Evolutionary conservation across 345 rosid species (phyloP), one percentile per base, ranked within the genome.

Genomic region (Pistacia integerrima): DNA sequence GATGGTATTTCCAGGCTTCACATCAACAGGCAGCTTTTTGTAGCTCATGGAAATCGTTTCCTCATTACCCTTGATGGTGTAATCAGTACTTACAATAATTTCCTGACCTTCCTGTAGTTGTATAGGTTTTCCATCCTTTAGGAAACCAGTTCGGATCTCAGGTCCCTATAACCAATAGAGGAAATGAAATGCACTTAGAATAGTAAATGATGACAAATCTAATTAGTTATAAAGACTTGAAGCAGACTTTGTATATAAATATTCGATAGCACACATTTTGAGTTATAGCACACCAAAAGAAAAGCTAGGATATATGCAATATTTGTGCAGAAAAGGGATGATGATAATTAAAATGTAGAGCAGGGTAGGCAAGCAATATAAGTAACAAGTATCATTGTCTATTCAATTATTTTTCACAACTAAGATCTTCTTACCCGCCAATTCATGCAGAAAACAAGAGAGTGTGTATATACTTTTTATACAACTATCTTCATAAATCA

Each of bases 11-110:
- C 97, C 92, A 4, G 97, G 94, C 82, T 87, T 86, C 71, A 92
- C 84, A 75, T 92, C 95, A 65, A 88, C 79, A 65, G 94, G 91
- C 77, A 94, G 84, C 84, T 94, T 94, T 72, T 92, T 88, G 80
- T 94, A 94, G 88, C 97, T 92, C 98, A 94, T 94, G 80, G 94
- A 84, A 46, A 94, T 92, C 73, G 85, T 89, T 20, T 89, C 65
- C n/a, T 80, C 82, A 68, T 87, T 82, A 28, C 98, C 97, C 85
- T 90, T 85, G 83, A 92, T 86, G 67, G 60, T 83, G 65, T 94
- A 94, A 76, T 94, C 95, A 71, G 98, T 94, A 28, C 94, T 88
- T 62, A 94, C 73, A 38, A 82, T 85, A 67, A 90, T 80, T 84
- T 88, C 93, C 67, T 86, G 90, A 44, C 91, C 91, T 82, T 90